Base-by-base conservation (phyloP, 352 stramenopile genomes). In the Globisporangium paroecandrum region DNA sequence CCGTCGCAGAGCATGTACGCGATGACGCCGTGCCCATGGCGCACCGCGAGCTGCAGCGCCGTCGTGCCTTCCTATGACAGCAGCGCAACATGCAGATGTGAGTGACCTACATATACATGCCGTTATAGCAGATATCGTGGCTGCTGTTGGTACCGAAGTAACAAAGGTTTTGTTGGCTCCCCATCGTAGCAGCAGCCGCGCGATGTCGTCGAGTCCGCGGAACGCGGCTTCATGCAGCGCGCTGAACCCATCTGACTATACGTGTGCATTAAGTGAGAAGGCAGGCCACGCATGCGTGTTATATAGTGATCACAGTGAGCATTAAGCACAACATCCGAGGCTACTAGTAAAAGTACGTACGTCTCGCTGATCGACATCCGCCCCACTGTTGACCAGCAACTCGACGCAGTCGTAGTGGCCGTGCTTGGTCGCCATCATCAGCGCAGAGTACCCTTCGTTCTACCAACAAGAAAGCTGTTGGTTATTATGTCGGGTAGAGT, bases 221-320 rank as follows among this genome's bases (percentile, higher is more conserved):
- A 92, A 83, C n/a, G 83, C 82, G 13, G 82, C 82, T 68, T 92
- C 83, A 25, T 92, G 83, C 12, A 92, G 69, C 29, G 83, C 77
- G 53, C 77, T 89, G 62, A 89, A 90, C 62, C 82, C 83, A 58
- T 92, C 83, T 1, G 78, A 85, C 83, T 92, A n/a, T 15, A 7
- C 20, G 4, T 20, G 15, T 20, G 20, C 20, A 8, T 22, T 24
- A 9, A 4, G 15, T 36, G 32, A 10, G 32, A 36, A 36, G 7
- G 32, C 32, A 36, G 5, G 27, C 27, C 27, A 32, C 32, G 32
- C 32, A 36, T 32, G 27, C 27, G 27, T 32, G 27, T 4, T 6
- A 32, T 32, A 32, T 32, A 32, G 27, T 3, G 27, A 32, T 32
- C 27, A 32, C 27, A 32, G 27, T 4, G 27, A 32, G 27, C 27